These are phyloP conservation scores for Populus alba DNA, from an alignment of 345 rosid species.

Conservation along the genomic window DNA sequence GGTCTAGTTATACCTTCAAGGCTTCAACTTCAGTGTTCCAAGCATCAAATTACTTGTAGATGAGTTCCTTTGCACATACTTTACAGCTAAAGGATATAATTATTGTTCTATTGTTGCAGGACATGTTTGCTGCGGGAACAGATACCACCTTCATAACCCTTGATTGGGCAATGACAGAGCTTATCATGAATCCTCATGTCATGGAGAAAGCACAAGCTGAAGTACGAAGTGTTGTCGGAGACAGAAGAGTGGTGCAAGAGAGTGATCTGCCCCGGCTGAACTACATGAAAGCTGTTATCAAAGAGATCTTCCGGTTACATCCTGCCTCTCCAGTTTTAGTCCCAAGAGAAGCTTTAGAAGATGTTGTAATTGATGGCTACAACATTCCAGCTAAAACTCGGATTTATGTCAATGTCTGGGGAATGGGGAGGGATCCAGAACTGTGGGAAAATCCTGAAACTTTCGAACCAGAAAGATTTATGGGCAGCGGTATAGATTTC, in stretches of 20 bases:
- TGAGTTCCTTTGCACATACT: background rate
- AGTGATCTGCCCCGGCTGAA: conserved; percentile 13
- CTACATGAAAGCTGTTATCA: conserved; percentile 23
- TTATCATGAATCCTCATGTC: conserved; percentile 17
- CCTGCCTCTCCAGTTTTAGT: conserved; percentile 15
- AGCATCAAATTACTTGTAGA: background rate
- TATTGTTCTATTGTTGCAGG: conserved; percentile 11
- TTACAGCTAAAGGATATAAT: background rate
- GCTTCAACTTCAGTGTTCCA: background rate
- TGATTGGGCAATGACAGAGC: conserved; percentile 30
- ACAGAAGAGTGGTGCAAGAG: conserved; percentile 11
- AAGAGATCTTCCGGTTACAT: conserved; percentile 18
- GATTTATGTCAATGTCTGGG: conserved; percentile 19
- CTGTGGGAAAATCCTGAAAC: conserved; percentile 14
- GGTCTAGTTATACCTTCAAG: background rate
- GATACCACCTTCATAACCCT: conserved; percentile 23
- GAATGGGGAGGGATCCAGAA: conserved; percentile 14
- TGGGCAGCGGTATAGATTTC: conserved; percentile 16
- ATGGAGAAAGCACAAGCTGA: conserved; percentile 28
- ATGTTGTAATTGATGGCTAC: conserved; percentile 19
- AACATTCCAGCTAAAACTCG: conserved; percentile 14
- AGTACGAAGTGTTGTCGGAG: conserved; percentile 6
- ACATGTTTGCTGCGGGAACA: conserved; percentile 29
- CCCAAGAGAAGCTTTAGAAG: conserved; percentile 23
- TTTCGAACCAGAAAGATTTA: conserved; percentile 15